phyloP scores from a whole-genome alignment of 2,329 filamentous ascomycete species.

The Colletotrichum sp. region DNA sequence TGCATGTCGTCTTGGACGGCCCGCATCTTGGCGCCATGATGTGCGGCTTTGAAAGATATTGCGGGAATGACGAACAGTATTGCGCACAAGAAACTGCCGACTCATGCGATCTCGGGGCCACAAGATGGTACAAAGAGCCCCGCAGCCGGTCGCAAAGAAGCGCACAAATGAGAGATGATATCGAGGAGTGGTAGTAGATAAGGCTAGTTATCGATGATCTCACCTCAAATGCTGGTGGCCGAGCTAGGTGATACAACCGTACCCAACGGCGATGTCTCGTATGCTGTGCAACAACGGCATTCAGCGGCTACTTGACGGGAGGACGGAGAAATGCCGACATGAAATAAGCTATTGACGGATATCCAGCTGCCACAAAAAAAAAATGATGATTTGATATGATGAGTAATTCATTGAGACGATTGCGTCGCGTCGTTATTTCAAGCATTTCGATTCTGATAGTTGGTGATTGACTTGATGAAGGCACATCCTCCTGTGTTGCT shows the following conservation, averaged over 20 bases:
- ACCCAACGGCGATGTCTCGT: not conserved
- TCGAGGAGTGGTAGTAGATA: not conserved
- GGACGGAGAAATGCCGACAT: not conserved
- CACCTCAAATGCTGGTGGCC: too few species aligned
- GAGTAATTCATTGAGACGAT: not conserved
- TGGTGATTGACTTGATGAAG: not conserved
- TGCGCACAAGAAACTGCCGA: not conserved
- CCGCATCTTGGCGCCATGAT: not conserved
- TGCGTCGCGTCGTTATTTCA: not conserved
- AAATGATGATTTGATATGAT: not conserved
- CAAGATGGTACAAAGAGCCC: not conserved
- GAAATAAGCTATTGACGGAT: not conserved
- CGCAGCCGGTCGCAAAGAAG: not conserved
- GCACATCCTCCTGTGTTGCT: not conserved
- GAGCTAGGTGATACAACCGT: not conserved
- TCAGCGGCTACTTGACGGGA: not conserved
- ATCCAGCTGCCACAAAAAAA: not conserved
- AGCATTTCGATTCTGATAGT: fast-evolving
- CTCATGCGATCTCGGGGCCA: not conserved
- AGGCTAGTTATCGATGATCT: not conserved
- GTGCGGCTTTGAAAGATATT: not conserved
- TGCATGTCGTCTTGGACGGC: not conserved
- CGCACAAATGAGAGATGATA: not conserved
- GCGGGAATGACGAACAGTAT: not conserved
- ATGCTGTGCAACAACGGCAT: not conserved